Conservation (phyloP, 108 stramenopile species). For the Nitzschia putrida region DNA sequence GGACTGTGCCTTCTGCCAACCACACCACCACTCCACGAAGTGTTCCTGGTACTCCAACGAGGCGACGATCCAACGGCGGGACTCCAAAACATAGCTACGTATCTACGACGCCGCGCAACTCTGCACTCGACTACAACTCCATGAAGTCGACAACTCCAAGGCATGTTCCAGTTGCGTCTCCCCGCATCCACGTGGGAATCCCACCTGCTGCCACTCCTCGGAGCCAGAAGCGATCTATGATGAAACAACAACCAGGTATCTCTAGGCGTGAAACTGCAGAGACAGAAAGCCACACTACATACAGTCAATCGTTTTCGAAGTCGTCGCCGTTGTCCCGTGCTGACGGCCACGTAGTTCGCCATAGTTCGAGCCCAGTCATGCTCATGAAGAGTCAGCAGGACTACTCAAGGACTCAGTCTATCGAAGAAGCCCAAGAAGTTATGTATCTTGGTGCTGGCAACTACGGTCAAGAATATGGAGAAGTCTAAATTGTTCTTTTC, state of each 20-base stretch:
- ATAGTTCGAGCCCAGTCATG: slow-evolving; percentile 20
- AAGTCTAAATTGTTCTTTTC: slow-evolving; percentile 15
- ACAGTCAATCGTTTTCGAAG: slow-evolving; percentile 20
- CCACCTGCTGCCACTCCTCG: slow-evolving; percentile 10
- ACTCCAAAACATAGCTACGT: slow-evolving; percentile 3
- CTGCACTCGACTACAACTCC: slow-evolving; percentile 5
- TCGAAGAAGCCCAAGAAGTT: slow-evolving; percentile 31
- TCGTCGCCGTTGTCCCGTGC: slow-evolving; percentile 22
- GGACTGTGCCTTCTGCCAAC: not conserved
- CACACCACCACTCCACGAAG: not conserved
- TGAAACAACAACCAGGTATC: slow-evolving; percentile 7
- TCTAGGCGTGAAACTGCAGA: slow-evolving; percentile 26
- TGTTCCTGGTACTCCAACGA: slow-evolving; percentile 5
- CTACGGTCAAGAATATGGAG: slow-evolving; percentile 34
- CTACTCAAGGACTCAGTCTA: slow-evolving; percentile 6
- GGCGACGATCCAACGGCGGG: slow-evolving; percentile 4
- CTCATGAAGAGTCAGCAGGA: slow-evolving; percentile 21
- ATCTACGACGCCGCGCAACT: not conserved
- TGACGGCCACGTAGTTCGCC: slow-evolving; percentile 9
- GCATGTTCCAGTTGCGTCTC: slow-evolving; percentile 3
- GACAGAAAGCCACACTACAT: slow-evolving; percentile 25
- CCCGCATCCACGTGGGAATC: slow-evolving; percentile 13
- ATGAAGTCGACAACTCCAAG: not conserved
- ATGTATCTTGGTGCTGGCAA: slow-evolving; percentile 10
- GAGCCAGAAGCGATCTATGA: slow-evolving; percentile 10